A percentile compares a stretch with the other conserved stretches of the same genome.
Conservation (phyloP, 129 eudicot genomes). For the Artemisia argyi region DNA sequence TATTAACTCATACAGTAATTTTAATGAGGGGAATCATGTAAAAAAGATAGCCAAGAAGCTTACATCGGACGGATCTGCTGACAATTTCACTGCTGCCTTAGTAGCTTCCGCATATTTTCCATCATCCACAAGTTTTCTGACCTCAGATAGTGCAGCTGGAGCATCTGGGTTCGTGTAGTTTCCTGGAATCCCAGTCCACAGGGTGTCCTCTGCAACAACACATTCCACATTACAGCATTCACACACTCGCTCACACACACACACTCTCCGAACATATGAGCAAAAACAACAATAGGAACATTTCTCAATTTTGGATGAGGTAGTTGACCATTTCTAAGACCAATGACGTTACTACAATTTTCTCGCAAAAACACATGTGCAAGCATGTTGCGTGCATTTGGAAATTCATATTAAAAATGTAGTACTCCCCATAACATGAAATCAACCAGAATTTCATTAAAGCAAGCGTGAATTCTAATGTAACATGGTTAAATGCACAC, state of each 20-base stretch:
- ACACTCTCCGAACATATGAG: too few species aligned
- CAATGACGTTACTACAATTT: too few species aligned
- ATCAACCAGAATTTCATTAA: too few species aligned
- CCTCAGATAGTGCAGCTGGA: slow-evolving; percentile 51
- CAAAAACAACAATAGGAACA: too few species aligned
- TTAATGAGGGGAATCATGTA: not conserved
- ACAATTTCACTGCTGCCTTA: slow-evolving; percentile 56
- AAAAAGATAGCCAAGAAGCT: slow-evolving; percentile 13
- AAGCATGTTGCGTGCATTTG: too few species aligned
- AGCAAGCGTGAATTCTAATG: too few species aligned
- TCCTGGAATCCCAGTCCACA: slow-evolving; percentile 90
- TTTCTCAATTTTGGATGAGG: too few species aligned
- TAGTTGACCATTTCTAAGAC: too few species aligned
- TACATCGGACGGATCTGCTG: slow-evolving; percentile 74
- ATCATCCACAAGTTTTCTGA: slow-evolving; percentile 74
- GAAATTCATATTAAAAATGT: too few species aligned
- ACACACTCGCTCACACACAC: not conserved
- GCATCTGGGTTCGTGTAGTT: slow-evolving; percentile 67
- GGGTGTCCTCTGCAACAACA: slow-evolving; percentile 67
- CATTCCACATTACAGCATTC: not conserved
- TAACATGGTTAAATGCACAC: too few species aligned
- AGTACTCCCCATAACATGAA: too few species aligned
- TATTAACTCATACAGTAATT: not conserved
- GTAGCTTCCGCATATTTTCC: slow-evolving; percentile 88
- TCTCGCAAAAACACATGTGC: too few species aligned